Evolutionary conservation across 2,329 filamentous ascomycete species (phyloP), one percentile per base, ranked within the genome.

Genomic region (Hypomyces rosellus): DNA sequence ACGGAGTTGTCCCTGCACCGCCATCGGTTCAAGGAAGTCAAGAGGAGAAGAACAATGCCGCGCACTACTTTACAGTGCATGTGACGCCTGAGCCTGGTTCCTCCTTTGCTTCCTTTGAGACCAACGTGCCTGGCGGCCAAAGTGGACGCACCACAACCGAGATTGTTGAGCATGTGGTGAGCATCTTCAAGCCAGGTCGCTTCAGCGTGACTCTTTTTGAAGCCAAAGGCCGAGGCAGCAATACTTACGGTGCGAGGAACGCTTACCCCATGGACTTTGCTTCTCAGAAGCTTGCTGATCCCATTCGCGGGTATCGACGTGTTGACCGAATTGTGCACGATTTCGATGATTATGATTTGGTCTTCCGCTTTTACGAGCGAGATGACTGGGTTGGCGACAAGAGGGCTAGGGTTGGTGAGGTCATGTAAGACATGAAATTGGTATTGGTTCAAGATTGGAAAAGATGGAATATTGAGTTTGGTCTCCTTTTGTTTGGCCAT

Each of bases 141-240:
- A 89, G 82, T 50, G 91, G 91, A 14, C 86, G 91, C 55, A 87
- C 91, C 65, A 96, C 92, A 1, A 83, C 84, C 22, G 92, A 96
- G 57, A 86, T 97, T 53, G 87, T 99, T 55, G 84, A 96, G 68
- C 89, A 96, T 58, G 93, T 97, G 1, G 90, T 97, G 41, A 79
- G 82, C 56, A 99, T 99, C 64, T 99, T 99, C 81, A 89, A 90
- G 66, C 93, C 93, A 0, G 92, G 92, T n/a, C 87, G 92, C 48
- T 99, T 99, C 77, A 96, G 88, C 62, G 89, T 99, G 51, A 99
- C 93, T 1, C 77, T 97, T 14, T 99, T 99, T 62, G 92, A 99
- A 72, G 88, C 90, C 49, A 96, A 95, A 75, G 73, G 71, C 38
- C 71, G 69, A 63, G 71, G 62, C 55, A 74, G 70, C 64, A 66